A percentile compares a stretch with the other conserved stretches of the same genome.
phyloP scores from a whole-genome alignment of 257 asterid genomes.

The Solanum megistacrolobum region DNA sequence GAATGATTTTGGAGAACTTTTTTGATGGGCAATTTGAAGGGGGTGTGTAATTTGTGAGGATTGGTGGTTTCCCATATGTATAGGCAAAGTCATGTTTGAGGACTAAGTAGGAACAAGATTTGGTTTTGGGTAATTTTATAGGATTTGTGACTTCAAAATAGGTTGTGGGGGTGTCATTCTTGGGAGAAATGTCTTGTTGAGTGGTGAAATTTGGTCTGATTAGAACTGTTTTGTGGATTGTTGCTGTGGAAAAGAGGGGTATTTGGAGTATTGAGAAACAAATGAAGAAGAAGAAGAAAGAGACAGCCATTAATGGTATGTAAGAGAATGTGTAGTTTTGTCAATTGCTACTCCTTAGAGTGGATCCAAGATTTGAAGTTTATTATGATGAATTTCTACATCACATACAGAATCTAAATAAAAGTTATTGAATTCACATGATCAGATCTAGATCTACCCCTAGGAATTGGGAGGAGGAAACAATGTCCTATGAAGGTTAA shows the following conservation, averaged over 20 bases:
- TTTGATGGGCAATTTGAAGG: slow-evolving; percentile 36
- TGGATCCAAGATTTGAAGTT: not conserved
- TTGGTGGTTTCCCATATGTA: slow-evolving; percentile 49
- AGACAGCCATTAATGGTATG: slow-evolving; percentile 3
- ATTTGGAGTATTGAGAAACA: slow-evolving; percentile 5
- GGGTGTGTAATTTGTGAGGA: slow-evolving; percentile 32
- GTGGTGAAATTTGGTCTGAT: slow-evolving; percentile 8
- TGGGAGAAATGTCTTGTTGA: not conserved
- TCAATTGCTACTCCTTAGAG: not conserved
- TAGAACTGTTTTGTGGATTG: slow-evolving; percentile 10
- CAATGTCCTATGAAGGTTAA: not conserved
- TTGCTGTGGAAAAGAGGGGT: slow-evolving; percentile 17
- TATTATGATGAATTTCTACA: not conserved
- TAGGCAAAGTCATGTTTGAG: slow-evolving; percentile 48
- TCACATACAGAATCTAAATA: not conserved
- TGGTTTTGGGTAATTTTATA: slow-evolving; percentile 33
- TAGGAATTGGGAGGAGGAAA: not conserved
- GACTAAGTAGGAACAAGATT: slow-evolving; percentile 32
- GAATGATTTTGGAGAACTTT: slow-evolving; percentile 34
- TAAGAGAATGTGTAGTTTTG: not conserved
- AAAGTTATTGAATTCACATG: not conserved
- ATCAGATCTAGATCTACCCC: not conserved
- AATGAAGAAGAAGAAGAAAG: slow-evolving; percentile 10
- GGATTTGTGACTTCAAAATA: slow-evolving; percentile 57
- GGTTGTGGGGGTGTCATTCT: slow-evolving; percentile 19